Evolutionary conservation across 1,284 basidiomycete genomes (phyloP), one percentile per base, ranked within the genome.

Genomic region (Heliocybe sulcata): DNA sequence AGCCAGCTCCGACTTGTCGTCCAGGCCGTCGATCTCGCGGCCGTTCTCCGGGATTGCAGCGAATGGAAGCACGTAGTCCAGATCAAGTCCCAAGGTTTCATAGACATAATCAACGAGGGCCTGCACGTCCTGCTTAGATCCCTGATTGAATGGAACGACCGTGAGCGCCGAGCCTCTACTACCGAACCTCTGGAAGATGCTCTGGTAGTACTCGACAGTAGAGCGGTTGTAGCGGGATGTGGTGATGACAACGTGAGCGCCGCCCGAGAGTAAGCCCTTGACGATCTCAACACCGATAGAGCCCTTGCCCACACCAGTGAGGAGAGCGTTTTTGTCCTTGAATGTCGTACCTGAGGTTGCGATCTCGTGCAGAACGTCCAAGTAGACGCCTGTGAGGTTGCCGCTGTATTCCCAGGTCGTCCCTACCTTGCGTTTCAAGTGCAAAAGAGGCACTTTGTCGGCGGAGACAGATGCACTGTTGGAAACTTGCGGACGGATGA

Each of bases 1-100:
- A 19, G 97, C 96, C 45, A 99, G 83, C 72, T 99, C 96, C 12
- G 96, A 98, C 70, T 90, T 91, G 76, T 99, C 97, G 69, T 98
- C 97, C 59, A 99, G 78, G 26, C 90, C 85, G 65, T 99, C 96
- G 58, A 99, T 99, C 74, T 98, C 94, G 58, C 96, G 90, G 49
- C 97, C 96, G 66, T 98, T 98, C 73, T 98, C 97, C 12, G 97
- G 95, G 51, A 99, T 90, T 57, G 95, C 97, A 55, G 96, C 97
- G 72, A 99, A 99, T 42, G 96, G 96, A 59, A 98, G 83, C 65
- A 99, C 92, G 74, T 98, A 98, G 74, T 99, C 96, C 58, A 99
- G 82, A 74, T 99, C 96, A 75, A 99, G 85, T 51, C 89, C 88
- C 56, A 98, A 85, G 45, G 87, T 94, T 47, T 90, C 85, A 75